Evolutionary conservation across 2,329 filamentous ascomycete genomes (phyloP).

Genomic region (Chrysoporthe puriensis): DNA sequence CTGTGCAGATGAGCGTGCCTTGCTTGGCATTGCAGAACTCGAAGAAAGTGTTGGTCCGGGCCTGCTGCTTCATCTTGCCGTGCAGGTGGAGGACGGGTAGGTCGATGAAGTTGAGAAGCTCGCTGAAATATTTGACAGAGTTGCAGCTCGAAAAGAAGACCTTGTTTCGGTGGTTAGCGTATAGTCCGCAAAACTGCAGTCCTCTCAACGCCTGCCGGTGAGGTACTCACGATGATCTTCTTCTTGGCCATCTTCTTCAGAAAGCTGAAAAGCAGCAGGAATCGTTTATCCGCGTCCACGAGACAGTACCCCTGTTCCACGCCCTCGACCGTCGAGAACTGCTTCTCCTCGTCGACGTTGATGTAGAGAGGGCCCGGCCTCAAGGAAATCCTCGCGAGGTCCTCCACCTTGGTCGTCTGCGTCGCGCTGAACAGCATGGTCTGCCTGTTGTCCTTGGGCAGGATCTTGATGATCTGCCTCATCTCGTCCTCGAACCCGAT

Average conservation of each 20-base stretch:
- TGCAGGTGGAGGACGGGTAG: conserved; percentile 84
- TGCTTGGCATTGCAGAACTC: conserved; percentile 80
- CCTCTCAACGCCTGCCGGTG: neutral
- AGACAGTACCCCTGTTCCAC: conserved; percentile 95
- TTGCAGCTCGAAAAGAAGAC: conserved; percentile 94
- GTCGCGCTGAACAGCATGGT: conserved; percentile 99
- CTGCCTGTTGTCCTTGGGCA: conserved; percentile 84
- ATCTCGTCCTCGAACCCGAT: conserved; percentile 99
- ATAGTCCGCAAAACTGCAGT: neutral
- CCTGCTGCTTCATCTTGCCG: conserved; percentile 98
- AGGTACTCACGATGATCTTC: conserved; percentile 78
- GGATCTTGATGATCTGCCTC: conserved; percentile 92
- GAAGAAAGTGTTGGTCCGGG: conserved; percentile 98
- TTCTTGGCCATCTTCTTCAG: conserved; percentile 90
- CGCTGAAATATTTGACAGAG: conserved; percentile 93
- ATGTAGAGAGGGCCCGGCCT: conserved; percentile 91
- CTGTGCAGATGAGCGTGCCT: conserved; percentile 92
- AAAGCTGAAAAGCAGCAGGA: conserved; percentile 92
- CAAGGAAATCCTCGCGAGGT: conserved; percentile 91
- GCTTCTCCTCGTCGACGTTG: conserved; percentile 89
- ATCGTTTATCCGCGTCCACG: conserved; percentile 91
- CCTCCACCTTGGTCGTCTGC: conserved; percentile 97
- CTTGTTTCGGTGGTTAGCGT: conserved; percentile 4
- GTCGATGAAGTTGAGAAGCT: conserved; percentile 97
- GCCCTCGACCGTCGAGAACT: conserved; percentile 89